Base-by-base conservation (phyloP, 2,329 filamentous ascomycete species). In the Fusarium duplospermum region DNA sequence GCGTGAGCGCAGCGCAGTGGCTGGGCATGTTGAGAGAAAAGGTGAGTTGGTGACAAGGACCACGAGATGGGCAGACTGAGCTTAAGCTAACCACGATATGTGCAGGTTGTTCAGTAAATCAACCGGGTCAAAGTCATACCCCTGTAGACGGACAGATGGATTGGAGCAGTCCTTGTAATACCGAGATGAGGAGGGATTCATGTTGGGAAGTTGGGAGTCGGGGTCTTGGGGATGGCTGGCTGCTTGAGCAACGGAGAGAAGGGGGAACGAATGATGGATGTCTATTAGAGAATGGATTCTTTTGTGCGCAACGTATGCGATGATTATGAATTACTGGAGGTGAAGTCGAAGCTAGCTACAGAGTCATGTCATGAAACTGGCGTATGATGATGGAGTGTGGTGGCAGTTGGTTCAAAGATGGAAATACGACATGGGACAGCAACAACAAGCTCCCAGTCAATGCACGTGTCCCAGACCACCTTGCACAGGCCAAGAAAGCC, bases 21-120 rank as follows among this genome's bases (percentile, higher is more conserved):
- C 92, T 98, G 87, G 95, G 94, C 66, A 92, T 90, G 79, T 84
- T 99, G 83, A 90, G 96, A 84, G 96, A 98, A 88, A 99, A 98
- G 94, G 96, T 98, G 77, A 71, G 80, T 77, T 72, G 62, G 76
- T 58, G 13, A 50, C 27, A 29, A 40, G 40, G 20, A 71, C 24
- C n/a, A 50, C 22, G 8, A 22, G 20, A 57, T 36, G 33, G 40
- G 52, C 33, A 54, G 27, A 36, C 59, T 57, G 16, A 45, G 31
- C 31, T 33, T 33, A 45, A 62, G 57, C 73, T 79, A 69, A 77
- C 59, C 56, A 60, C 40, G n/a, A 50, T 52, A 56, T 7, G 50
- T 57, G 59, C 62, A 82, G 81, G 81, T 82, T 75, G 81, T 82
- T 70, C 81, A 82, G 78, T 82, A 81, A 76, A 67, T 38, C 33